Evolutionary conservation across 2,329 filamentous ascomycete genomes (phyloP), one percentile per base, ranked within the genome.

Genomic region (Xylariaceae sp.): DNA sequence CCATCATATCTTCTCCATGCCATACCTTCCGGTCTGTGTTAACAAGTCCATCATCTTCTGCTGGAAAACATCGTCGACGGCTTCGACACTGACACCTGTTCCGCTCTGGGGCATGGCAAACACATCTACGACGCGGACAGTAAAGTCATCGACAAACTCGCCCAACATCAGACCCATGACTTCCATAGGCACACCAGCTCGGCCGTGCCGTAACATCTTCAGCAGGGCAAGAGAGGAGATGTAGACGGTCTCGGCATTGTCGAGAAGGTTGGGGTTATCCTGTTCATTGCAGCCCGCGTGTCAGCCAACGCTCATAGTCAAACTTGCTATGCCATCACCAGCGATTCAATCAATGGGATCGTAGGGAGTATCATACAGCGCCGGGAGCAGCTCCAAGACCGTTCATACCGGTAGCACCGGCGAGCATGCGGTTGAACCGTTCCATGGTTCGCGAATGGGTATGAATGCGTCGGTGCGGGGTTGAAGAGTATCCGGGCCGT

Each of bases 21-120:
- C 84, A 69, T 80, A 95, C 91, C 94, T 85, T 78, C 94, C 94
- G 60, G 94, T 99, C 81, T 99, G 94, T 72, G 90, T 84, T 74
- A 99, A 81, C 94, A 99, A 97, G 74, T 99, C 94, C 94, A 99
- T 99, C 94, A 99, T 99, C 83, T 97, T 99, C 71, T 92, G 97
- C 80, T 99, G 94, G 76, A 99, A 99, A 39, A 99, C 94, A 8
- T 92, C 92, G 74, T 99, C 94, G 64, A 99, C 94, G 55, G 94
- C 95, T 77, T 99, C 94, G 70, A 99, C 94, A 76, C 91, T 96
- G 68, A 99, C 94, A 68, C 94, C 94, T 1, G 94, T 99, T 77
- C 94, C 94, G 69, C 92, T 97, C 75, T 99, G 94, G 17, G 94
- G 94, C 94, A 99, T 99, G 61, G 94, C 94, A 76, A 99, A 99